Base-by-base conservation (phyloP, 148 eudicot species). In the Vaccinium corymbosum region DNA sequence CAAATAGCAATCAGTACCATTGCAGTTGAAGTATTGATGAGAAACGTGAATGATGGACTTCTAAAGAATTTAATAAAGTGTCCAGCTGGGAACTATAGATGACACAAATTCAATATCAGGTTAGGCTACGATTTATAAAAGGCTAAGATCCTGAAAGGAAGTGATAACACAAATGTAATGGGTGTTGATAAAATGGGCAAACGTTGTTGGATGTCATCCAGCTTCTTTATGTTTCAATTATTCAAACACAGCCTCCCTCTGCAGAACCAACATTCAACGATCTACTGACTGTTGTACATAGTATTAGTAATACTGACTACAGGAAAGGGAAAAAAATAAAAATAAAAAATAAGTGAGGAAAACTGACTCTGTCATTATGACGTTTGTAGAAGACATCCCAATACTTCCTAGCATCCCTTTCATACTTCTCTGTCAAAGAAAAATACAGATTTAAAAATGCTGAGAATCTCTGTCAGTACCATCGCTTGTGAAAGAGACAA, bases 301-400 rank as follows among this genome's bases (percentile, higher is more conserved):
- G 3, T 72, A 72, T 32, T 7, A 19, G 3, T 29, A 20, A 1
- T 51, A 20, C 14, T 35, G 52, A 68, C 51, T 16, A 52, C 14
- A 35, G 35, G 66, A 11, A 2, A 29, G 52, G 38, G 38, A 2
- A 35, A 35, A 35, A 35, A 35, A 32, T 13, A 7, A 78, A 42
- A 25, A 38, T 0, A 11, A 78, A 49, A 29, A 50, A 82, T 15
- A 20, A 81, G 52, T 25, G 29, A 7, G 42, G 11, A 38, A 85
- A 83, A 81, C 95, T 66, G 78, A 93, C 99, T 87, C 88, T 93
- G 84, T 97, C 99, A 87, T 97, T 94, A 86, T 97, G 99, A 55
- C 91, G 97, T 84, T 92, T 97, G 90, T 97, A 97, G 87, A 97
- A 97, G 19, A 91, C 83, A 87, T 97, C 99, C 99, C 99, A 97